Evolutionary conservation across 1,139 yeast genomes (phyloP), one percentile per base, ranked within the genome.

Genomic region (Yamadazyma sp.): DNA sequence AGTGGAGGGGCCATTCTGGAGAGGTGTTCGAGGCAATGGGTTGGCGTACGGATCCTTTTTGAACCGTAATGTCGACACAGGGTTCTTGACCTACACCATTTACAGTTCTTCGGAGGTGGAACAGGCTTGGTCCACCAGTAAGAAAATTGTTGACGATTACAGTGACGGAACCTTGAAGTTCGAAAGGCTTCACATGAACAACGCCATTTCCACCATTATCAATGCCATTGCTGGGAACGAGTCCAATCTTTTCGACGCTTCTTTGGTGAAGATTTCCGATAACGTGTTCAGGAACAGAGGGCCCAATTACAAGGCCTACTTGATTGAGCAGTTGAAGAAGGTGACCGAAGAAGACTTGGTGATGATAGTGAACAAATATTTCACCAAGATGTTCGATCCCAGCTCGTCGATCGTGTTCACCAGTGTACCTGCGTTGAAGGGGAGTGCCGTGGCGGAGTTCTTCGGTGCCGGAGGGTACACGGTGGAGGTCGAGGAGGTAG

Each of bases 1-100:
- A 22, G 88, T 88, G 17, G 99, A 94, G 61, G 99, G 99, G 1
- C 98, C 98, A 28, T 83, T 92, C 50, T 92, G 98, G 98, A 78
- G 89, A 55, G 96, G 94, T 37, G 87, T 94, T 30, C 79, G 99
- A 62, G 99, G 99, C 29, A 78, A 91, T 1, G 99, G 99, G 1
- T 70, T 88, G 39, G 98, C 98, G 0, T 94, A 94, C 60, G 97
- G 97, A 24, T 94, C 92, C 1, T 72, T 67, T 41, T 71, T 88
- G 47, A 59, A 71, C 23, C 69, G 79, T 39, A 74, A 75, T 49
- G 56, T 79, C 14, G 96, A 89, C 49, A 67, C 79, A 26, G 95
- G 95, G 2, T 77, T 73, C 37, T 62, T 91, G 44, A 71, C 74
- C 9, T 86, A 83, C 54, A 74, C 73, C 36, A 72, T 92, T 20